phyloP scores from a whole-genome alignment of 129 eudicot species.

The Erigeron canadensis region DNA sequence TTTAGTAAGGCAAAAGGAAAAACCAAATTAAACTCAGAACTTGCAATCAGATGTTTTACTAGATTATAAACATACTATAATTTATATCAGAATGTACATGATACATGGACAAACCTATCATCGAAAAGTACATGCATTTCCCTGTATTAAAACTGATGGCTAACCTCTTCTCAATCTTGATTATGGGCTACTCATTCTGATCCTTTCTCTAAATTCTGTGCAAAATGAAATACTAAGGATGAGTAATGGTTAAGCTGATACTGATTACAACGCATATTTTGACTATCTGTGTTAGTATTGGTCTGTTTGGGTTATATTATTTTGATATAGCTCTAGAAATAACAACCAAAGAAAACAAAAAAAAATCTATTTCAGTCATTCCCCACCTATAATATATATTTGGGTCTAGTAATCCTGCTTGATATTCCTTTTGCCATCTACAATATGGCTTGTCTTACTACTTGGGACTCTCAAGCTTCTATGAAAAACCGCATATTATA shows the following conservation, averaged over 20 bases:
- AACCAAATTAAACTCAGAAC: no score
- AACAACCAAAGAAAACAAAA: no score
- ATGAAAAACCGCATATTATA: not conserved
- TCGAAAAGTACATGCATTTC: not conserved
- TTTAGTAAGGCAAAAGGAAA: no score
- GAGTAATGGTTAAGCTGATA: not conserved
- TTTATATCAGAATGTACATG: not conserved
- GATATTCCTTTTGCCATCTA: no score
- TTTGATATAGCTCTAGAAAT: no score
- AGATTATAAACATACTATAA: not conserved
- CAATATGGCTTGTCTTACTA: not conserved
- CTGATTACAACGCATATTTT: no score
- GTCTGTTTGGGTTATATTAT: no score
- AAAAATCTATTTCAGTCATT: no score
- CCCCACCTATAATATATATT: no score
- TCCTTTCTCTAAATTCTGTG: not conserved
- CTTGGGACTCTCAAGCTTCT: not conserved
- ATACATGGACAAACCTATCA: not conserved
- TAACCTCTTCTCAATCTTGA: not conserved
- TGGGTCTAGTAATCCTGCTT: no score
- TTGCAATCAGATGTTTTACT: no score
- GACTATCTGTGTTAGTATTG: no score
- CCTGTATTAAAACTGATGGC: not conserved
- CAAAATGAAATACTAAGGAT: not conserved
- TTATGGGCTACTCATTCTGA: not conserved